A percentile compares a stretch with the other conserved stretches of the same genome.
Conservation (phyloP, 1,284 basidiomycete genomes). For the Tilletia caries region DNA sequence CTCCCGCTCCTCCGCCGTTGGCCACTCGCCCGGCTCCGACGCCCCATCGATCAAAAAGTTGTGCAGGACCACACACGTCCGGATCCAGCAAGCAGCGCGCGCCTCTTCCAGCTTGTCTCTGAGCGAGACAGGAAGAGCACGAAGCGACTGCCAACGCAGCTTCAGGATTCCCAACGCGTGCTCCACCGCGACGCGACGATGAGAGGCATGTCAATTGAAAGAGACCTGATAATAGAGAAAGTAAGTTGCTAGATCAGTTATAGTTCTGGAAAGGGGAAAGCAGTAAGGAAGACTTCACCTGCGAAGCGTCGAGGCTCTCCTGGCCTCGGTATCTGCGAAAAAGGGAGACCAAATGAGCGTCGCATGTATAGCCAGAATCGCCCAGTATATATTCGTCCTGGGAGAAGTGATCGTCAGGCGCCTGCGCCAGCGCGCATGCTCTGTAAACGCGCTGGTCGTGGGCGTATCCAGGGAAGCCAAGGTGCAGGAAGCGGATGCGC, state of each 20-base stretch:
- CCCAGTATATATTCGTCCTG: not conserved
- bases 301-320: not conserved
- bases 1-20: not conserved
- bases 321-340: not conserved
- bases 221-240: not conserved
- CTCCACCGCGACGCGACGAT: slow-evolving; percentile 4
- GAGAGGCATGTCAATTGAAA: slow-evolving; percentile 2
- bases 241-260: no score
- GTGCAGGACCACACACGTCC: not conserved
- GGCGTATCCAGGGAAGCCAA: not conserved
- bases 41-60: not conserved
- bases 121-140: not conserved
- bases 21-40: not conserved
- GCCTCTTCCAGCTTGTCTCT: not conserved
- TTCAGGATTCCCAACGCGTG: not conserved
- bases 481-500: not conserved
- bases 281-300: not conserved
- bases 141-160: slow-evolving; percentile 3
- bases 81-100: not conserved
- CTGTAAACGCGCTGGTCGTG: slow-evolving; percentile 10
- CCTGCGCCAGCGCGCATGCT: not conserved
- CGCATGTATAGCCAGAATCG: not conserved
- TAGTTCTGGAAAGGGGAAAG: no score
- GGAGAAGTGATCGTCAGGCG: not conserved
- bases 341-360: not conserved